These are phyloP conservation scores for Dipodascopsis uninucleata DNA, from an alignment of 805 yeast species.

Conservation along the genomic window DNA sequence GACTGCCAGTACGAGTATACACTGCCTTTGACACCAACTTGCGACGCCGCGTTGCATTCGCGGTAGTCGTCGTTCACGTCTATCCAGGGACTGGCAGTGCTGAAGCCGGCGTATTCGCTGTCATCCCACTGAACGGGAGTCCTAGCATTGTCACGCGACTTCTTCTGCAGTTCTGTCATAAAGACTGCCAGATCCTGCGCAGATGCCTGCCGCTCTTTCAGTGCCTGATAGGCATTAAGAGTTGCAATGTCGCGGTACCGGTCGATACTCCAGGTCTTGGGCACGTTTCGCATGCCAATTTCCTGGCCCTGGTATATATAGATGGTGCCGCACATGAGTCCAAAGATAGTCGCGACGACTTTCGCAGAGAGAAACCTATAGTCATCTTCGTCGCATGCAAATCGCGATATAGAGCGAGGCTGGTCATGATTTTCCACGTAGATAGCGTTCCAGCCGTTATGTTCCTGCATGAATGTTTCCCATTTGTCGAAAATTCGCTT, in stretches of 20 bases:
- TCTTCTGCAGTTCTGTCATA: constrained; percentile 29
- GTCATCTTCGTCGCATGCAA: constrained; percentile 44
- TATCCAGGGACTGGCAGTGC: constrained; percentile 51
- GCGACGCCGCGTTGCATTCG: constrained; percentile 48
- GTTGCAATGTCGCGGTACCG: constrained; percentile 53
- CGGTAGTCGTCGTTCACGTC: constrained; percentile 48
- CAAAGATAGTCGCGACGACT: constrained; percentile 45
- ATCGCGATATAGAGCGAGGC: constrained; percentile 51
- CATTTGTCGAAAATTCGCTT: constrained; percentile 21
- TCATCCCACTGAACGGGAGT: constrained; percentile 56
- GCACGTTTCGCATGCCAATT: constrained; percentile 32
- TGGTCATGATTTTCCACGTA: constrained; percentile 60
- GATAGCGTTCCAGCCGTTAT: constrained; percentile 57
- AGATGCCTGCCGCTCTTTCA: too few species aligned
- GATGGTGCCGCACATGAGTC: constrained; percentile 51
- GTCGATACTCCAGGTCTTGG: constrained; percentile 43
- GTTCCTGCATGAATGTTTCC: constrained; percentile 41
- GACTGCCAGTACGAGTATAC: constrained; percentile 46
- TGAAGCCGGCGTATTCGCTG: constrained; percentile 46
- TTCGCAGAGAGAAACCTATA: constrained; percentile 45
- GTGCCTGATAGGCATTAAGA: constrained; percentile 42
- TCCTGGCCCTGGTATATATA: constrained; percentile 62
- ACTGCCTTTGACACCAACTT: constrained; percentile 46
- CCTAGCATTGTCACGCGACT: constrained; percentile 51
- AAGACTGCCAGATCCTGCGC: constrained; percentile 20